phyloP scores from a whole-genome alignment of 2,329 filamentous ascomycete species.

The Beauveria scarabaeidicola region DNA sequence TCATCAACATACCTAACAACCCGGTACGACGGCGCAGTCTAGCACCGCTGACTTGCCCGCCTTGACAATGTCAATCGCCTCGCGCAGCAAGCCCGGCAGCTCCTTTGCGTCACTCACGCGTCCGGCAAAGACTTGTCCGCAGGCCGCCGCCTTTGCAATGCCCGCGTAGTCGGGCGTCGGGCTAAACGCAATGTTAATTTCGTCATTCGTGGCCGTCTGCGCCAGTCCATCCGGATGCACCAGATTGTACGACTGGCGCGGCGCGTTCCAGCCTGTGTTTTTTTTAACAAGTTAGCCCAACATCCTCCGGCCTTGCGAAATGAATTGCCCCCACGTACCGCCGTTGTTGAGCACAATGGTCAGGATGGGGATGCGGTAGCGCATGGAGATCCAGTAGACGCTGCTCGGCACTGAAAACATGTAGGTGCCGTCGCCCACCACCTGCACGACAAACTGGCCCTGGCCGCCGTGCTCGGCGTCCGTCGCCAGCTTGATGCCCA shows the following conservation, averaged over 20 bases:
- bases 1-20: not conserved
- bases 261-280: slow-evolving; percentile 47
- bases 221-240: slow-evolving; percentile 51
- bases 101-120: slow-evolving; percentile 37
- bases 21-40: slow-evolving; percentile 34
- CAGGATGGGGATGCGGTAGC: slow-evolving; percentile 46
- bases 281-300: slow-evolving; percentile 9
- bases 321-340: slow-evolving; percentile 25
- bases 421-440: slow-evolving; percentile 50
- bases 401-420: slow-evolving; percentile 46
- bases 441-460: slow-evolving; percentile 43
- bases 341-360: slow-evolving; percentile 51
- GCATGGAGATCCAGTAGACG: slow-evolving; percentile 47
- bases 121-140: slow-evolving; percentile 43
- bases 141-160: slow-evolving; percentile 52
- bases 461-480: slow-evolving; percentile 34
- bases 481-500: slow-evolving; percentile 68
- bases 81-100: slow-evolving; percentile 37
- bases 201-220: slow-evolving; percentile 48
- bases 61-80: slow-evolving; percentile 43
- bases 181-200: slow-evolving; percentile 53
- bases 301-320: not conserved
- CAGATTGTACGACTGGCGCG: slow-evolving; percentile 45
- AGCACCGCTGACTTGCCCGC: slow-evolving; percentile 44
- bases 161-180: slow-evolving; percentile 51